Evolutionary conservation across 2,329 filamentous ascomycete genomes (phyloP), one percentile per base, ranked within the genome.

Genomic region (Graphilbum ipis-grandicollis): DNA sequence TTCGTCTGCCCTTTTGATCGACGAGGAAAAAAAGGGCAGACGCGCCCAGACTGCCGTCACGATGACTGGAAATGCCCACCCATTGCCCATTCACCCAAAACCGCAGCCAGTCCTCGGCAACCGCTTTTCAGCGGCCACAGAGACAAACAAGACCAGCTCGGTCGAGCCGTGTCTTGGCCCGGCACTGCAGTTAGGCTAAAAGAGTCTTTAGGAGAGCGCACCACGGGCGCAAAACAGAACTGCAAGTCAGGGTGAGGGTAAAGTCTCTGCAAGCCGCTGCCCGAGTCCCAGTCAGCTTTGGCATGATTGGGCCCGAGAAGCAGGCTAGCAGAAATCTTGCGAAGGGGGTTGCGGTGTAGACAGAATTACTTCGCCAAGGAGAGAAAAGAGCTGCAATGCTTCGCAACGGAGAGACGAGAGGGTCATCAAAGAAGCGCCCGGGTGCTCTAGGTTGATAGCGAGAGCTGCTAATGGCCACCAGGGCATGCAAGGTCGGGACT

Each of bases 21-120:
- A n/a, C n/a, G n/a, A n/a, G n/a, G n/a, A n/a, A n/a, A n/a, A n/a
- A n/a, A 28, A 28, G 26, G 14, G 17, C 8, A 35, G 26, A 13
- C 8, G 5, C 5, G 9, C 12, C 26, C 14, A 13, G 18, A 13
- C 29, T 26, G 53, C 61, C 48, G 43, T 47, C 43, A 47, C 41
- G 54, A 62, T 65, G 68, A 67, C 71, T 76, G 69, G 68, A 69
- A 29, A 54, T 43, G 35, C 64, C 58, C 60, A 58, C 59, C 53
- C 54, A 5, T 34, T 23, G 31, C 53, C 53, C 47, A 9, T 31
- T 47, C 49, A n/a, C 12, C 28, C 25, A 9, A 13, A 5, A 28
- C 6, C 26, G 14, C 19, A 18, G 25, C 44, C 48, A 46, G 41
- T 54, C 51, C 44, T 47, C 35, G 10, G 35, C 52, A 52, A 54